Evolutionary conservation across 257 asterid species (phyloP).

Genomic region (Orobanche coerulescens): DNA sequence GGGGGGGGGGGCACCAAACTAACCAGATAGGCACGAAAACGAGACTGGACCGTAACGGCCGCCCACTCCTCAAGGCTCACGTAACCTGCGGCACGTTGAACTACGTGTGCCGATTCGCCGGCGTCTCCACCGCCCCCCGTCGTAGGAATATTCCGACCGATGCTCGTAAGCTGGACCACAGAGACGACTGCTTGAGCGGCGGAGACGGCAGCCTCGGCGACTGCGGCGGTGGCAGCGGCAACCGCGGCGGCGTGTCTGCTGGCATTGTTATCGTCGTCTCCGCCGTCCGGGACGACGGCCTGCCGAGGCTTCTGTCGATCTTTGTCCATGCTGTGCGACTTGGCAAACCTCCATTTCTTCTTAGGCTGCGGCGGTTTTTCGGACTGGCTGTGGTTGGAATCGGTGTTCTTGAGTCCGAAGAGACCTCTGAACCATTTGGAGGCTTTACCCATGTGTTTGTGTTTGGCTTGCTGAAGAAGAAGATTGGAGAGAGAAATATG

Average conservation of each 20-base stretch:
- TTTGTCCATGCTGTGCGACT: conserved; percentile 34
- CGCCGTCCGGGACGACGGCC: background rate
- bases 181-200: conserved; percentile 73
- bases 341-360: conserved; percentile 62
- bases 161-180: conserved; percentile 55
- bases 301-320: conserved; percentile 14
- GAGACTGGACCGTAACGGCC: conserved; percentile 45
- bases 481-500: background rate
- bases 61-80: conserved; percentile 34
- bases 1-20: too few species aligned
- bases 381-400: conserved; percentile 19
- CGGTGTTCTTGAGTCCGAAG: conserved; percentile 52
- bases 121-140: conserved; percentile 16
- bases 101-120: background rate
- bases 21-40: conserved; percentile 56
- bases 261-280: conserved; percentile 30
- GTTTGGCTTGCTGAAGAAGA: background rate
- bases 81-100: conserved; percentile 10
- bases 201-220: conserved; percentile 79
- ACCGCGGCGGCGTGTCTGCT: conserved; percentile 58
- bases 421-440: conserved; percentile 76
- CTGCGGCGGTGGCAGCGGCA: conserved; percentile 66
- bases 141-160: conserved; percentile 37
- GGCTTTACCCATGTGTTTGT: conserved; percentile 62
- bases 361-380: conserved; percentile 32